Conservation (phyloP, 140 eudicot genomes). For the Flaveria floridana region DNA sequence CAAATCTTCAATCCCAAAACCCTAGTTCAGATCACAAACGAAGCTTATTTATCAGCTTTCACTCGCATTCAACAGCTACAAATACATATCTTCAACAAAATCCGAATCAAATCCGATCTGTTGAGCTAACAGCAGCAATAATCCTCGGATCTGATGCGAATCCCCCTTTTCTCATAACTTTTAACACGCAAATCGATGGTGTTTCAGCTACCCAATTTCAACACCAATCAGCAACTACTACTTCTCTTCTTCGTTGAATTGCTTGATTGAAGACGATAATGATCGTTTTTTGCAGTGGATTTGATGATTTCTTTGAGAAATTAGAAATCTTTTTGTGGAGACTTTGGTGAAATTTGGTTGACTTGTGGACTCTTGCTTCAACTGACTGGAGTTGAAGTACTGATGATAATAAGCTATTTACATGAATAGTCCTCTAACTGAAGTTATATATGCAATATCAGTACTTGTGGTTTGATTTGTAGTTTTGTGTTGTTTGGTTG, state of each 20-base stretch:
- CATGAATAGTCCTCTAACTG: slow-evolving; percentile 11
- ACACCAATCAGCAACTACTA: slow-evolving; percentile 4
- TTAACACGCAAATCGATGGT: slow-evolving; percentile 28
- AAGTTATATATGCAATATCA: not conserved
- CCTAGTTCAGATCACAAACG: slow-evolving; percentile 18
- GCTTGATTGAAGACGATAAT: not conserved
- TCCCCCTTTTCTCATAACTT: slow-evolving; percentile 21
- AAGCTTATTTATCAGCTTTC: slow-evolving; percentile 14
- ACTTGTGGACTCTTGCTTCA: not conserved
- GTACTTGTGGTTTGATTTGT: not conserved
- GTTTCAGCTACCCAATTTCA: slow-evolving; percentile 34
- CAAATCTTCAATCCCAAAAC: slow-evolving; percentile 23
- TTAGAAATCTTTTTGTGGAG: no score
- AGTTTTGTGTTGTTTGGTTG: not conserved
- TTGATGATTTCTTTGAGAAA: no score
- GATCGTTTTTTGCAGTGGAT: slow-evolving; percentile 2
- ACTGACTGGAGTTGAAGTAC: no score
- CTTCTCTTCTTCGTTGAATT: not conserved
- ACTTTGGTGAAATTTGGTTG: not conserved
- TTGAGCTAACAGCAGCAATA: slow-evolving; percentile 27
- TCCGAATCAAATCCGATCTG: slow-evolving; percentile 5
- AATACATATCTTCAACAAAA: slow-evolving; percentile 28
- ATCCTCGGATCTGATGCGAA: slow-evolving; percentile 60
- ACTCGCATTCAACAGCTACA: not conserved
- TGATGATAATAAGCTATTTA: not conserved